Evolutionary conservation across 345 rosid genomes (phyloP).

Genomic region (Gossypium mustelinum): DNA sequence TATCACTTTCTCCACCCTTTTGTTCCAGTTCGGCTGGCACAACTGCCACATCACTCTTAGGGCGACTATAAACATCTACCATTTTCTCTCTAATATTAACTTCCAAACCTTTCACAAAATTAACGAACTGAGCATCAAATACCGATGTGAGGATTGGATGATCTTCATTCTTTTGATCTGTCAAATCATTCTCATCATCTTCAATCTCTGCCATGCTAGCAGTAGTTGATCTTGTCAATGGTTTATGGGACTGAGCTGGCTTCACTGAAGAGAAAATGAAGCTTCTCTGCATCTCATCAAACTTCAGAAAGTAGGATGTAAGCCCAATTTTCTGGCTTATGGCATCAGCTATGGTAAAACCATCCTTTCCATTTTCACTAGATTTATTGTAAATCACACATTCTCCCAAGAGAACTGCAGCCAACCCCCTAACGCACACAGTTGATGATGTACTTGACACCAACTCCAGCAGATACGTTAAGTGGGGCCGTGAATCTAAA

Average conservation of each 20-base stretch:
- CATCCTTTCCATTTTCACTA: conserved; percentile 69
- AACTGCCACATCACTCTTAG: conserved; percentile 62
- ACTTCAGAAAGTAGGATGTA: conserved; percentile 67
- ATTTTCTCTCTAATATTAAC: conserved; percentile 47
- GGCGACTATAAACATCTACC: conserved; percentile 54
- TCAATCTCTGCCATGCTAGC: conserved; percentile 81
- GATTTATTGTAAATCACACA: conserved; percentile 74
- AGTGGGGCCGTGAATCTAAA: conserved; percentile 82
- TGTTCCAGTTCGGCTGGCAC: conserved; percentile 73
- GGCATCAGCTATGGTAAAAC: conserved; percentile 71
- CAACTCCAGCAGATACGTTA: conserved; percentile 73
- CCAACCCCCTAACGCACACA: conserved; percentile 68
- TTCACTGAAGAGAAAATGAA: conserved; percentile 55
- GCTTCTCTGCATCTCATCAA: conserved; percentile 88
- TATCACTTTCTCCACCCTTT: conserved; percentile 53
- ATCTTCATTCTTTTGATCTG: conserved; percentile 57
- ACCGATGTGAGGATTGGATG: conserved; percentile 60
- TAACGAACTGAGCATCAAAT: conserved; percentile 46
- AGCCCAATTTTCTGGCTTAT: conserved; percentile 89
- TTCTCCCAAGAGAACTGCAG: conserved; percentile 81
- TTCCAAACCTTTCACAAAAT: conserved; percentile 48
- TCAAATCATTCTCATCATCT: conserved; percentile 48
- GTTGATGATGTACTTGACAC: conserved; percentile 67
- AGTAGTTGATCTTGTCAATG: conserved; percentile 72
- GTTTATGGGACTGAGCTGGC: conserved; percentile 48